Conservation (phyloP, 2,329 filamentous ascomycete species). For the Cladosporium oxysporum region DNA sequence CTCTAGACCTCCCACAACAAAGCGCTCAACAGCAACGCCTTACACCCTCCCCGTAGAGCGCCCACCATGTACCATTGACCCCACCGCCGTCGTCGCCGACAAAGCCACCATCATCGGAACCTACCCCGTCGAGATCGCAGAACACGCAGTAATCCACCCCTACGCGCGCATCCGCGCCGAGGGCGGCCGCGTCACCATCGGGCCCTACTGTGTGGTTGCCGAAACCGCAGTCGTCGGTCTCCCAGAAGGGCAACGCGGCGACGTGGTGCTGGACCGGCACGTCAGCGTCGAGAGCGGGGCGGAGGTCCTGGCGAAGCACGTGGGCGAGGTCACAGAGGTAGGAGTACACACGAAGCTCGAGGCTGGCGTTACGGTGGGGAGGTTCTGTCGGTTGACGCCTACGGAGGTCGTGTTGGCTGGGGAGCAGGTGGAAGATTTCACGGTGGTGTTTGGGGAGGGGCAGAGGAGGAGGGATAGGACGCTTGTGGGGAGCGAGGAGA, state of each 20-base stretch:
- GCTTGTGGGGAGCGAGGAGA: slow-evolving; percentile 30
- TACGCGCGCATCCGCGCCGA: slow-evolving; percentile 59
- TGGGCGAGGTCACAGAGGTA: slow-evolving; percentile 35
- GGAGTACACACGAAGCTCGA: slow-evolving; percentile 36
- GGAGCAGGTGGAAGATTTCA: slow-evolving; percentile 47
- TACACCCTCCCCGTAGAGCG: slow-evolving; percentile 25
- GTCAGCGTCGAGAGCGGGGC: slow-evolving; percentile 49
- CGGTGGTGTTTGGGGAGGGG: slow-evolving; percentile 45
- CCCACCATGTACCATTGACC: slow-evolving; percentile 47
- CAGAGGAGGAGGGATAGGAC: slow-evolving; percentile 44
- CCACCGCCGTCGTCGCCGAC: slow-evolving; percentile 50
- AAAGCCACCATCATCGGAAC: slow-evolving; percentile 62
- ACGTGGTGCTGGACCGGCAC: slow-evolving; percentile 43
- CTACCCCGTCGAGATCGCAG: slow-evolving; percentile 75
- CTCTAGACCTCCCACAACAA: slow-evolving; percentile 14
- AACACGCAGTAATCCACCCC: slow-evolving; percentile 82
- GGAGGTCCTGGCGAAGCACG: slow-evolving; percentile 38
- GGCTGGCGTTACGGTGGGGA: slow-evolving; percentile 47
- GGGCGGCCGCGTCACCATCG: slow-evolving; percentile 46
- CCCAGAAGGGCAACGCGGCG: slow-evolving; percentile 29
- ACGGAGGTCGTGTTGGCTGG: slow-evolving; percentile 39
- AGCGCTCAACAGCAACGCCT: slow-evolving; percentile 24
- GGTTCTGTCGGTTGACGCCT: slow-evolving; percentile 48
- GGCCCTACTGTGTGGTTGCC: slow-evolving; percentile 68
- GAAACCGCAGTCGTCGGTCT: slow-evolving; percentile 57